Evolutionary conservation across 2,329 filamentous ascomycete species (phyloP), one percentile per base, ranked within the genome.

Genomic region (Verticillium nubilum): DNA sequence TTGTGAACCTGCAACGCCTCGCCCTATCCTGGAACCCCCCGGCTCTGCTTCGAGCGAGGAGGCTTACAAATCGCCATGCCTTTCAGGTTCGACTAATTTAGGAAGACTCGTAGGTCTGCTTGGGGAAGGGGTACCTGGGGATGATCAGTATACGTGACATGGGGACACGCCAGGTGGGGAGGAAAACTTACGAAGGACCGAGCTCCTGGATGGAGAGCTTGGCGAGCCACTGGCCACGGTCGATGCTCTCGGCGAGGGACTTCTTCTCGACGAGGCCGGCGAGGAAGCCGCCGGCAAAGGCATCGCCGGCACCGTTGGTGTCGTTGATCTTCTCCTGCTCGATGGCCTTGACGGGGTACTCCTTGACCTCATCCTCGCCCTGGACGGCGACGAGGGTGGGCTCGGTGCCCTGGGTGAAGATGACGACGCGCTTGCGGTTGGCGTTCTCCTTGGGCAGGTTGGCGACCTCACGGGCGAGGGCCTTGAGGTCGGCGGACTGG

Each of bases 221-320:
- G 56, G 95, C 95, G 66, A 99, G 85, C 95, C 95, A 99, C 78
- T 97, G 93, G 65, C 95, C 95, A 84, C 95, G 91, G 74, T 97
- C 90, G 67, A 99, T 84, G 70, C 84, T 84, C 66, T 87, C 86
- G 68, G 90, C 87, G 56, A 99, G 82, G 58, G 86, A 74, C 80
- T 95, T 91, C 75, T 90, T 92, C 76, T 94, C 83, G 63, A 97
- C 88, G 64, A 98, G 81, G 72, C 93, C 95, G 58, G 95, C 95
- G 59, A 91, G 82, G 78, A 99, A 92, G 64, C 95, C 95, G 72
- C 92, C 95, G 61, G 95, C 94, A 71, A 99, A 99, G 58, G 95
- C 94, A 73, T 99, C 95, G 73, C 92, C 95, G 63, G 95, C 95
- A 73, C 95, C 95, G 73, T 94, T 98, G 75, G 94, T 98, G 79